Evolutionary conservation across 257 asterid species (phyloP).

Genomic region (Linaria vulgaris): DNA sequence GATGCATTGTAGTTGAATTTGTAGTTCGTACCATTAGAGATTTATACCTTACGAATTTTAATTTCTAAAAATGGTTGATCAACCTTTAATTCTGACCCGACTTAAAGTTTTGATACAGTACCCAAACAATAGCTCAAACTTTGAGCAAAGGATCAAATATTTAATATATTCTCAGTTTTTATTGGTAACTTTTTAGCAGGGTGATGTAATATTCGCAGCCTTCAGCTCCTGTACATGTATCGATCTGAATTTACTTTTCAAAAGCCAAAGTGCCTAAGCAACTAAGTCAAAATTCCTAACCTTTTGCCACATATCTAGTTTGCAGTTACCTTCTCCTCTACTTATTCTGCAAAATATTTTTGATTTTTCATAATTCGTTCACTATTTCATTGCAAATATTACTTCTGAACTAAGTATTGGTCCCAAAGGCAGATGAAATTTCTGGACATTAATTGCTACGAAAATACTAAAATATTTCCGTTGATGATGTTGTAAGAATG

Average conservation of each 20-base stretch:
- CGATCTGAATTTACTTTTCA: constrained; percentile 35
- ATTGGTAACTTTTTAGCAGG: constrained; percentile 28
- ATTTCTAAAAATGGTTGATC: neutral
- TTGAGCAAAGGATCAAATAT: constrained; percentile 62
- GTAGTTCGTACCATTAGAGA: no score
- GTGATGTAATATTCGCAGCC: constrained; percentile 22
- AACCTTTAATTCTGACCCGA: constrained; percentile 15
- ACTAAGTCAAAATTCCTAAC: constrained; percentile 45
- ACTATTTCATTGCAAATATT: neutral
- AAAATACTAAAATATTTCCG: no score
- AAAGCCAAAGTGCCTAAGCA: constrained; percentile 46
- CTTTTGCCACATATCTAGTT: constrained; percentile 16
- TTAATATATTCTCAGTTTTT: constrained; percentile 14
- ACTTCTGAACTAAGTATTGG: neutral
- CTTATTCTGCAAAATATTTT: constrained; percentile 25
- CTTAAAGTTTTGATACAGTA: constrained; percentile 25
- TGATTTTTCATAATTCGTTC: neutral
- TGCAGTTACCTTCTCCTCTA: constrained; percentile 31
- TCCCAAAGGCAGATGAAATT: neutral
- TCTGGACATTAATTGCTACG: no score
- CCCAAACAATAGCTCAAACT: constrained; percentile 43
- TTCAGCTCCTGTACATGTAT: constrained; percentile 18
- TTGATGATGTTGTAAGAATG: no score
- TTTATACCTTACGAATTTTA: no score
- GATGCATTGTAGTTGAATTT: no score